Evolutionary conservation across 169 alveolate genomes (phyloP).

Genomic region (Cryptosporidium xiaoi): DNA sequence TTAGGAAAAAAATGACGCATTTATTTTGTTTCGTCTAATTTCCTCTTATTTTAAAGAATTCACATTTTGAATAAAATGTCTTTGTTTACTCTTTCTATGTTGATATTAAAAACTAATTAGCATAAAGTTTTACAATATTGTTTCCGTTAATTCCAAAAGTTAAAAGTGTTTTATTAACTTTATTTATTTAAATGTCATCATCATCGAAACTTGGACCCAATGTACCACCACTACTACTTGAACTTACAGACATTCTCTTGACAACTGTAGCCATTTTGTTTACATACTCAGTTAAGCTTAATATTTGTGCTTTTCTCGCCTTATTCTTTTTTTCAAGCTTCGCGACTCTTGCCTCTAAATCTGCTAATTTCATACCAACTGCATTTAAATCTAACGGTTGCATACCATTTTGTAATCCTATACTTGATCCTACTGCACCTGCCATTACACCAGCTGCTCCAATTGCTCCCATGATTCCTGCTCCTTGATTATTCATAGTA

Average conservation of each 20-base stretch:
- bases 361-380: neutral
- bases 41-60: too few species aligned
- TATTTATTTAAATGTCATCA: neutral
- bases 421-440: too few species aligned
- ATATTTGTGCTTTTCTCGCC: slow-evolving; percentile 1
- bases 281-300: neutral
- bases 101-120: too few species aligned
- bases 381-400: too few species aligned
- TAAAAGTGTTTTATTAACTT: neutral
- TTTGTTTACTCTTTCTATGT: too few species aligned
- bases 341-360: neutral
- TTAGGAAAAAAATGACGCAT: too few species aligned
- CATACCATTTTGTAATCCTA: too few species aligned
- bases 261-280: neutral
- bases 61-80: too few species aligned
- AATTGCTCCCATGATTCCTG: neutral
- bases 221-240: neutral
- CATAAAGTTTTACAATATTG: too few species aligned
- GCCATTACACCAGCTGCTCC: neutral
- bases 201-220: slow-evolving; percentile 13
- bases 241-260: neutral
- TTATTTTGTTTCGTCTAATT: too few species aligned
- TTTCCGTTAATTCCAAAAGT: too few species aligned
- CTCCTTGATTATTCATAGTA: too few species aligned
- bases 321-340: neutral